Base-by-base conservation (phyloP, 495 filamentous ascomycete genomes). In the Penicillium steckii region DNA sequence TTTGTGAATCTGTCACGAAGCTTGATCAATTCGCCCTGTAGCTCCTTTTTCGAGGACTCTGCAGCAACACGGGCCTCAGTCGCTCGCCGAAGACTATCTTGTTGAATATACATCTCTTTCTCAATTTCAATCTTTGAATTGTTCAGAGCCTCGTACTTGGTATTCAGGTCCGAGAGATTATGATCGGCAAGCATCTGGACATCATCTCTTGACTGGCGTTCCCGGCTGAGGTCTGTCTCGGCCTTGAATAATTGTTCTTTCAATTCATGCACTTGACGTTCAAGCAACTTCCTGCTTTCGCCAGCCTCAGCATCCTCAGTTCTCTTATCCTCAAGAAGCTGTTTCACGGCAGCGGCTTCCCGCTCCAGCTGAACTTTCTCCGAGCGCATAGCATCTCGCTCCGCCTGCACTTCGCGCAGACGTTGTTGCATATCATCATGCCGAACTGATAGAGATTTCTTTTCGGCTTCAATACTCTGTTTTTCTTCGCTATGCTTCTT, bases 21-120 rank as follows among this genome's bases (percentile, higher is more conserved):
- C 57, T 81, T 85, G 48, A 88, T 85, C 42, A 97, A 80, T 65
- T 98, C 94, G 13, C 79, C 75, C 43, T 96, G 91, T 19, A 93
- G 83, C 17, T 95, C 90, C 60, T 96, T 93, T 2, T 91, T 90
- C 50, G 94, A 89, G 42, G 85, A 81, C 60, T 98, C 95, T 3
- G 87, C 89, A 17, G 80, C 76, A 8, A 85, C 72, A 9, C 90
- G 82, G 24, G 86, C 87, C 69, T 95, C 91, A 33, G 88, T 88
- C 8, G 92, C 87, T 17, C 94, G 88, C 18, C 94, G 88, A 40
- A 97, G 82, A 12, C 88, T 88, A 64, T 98, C 94, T 67, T 97
- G 92, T 59, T 97, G 94, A n/a, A 88, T 84, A 65, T 97, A 97
- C 70, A 98, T 90, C 68, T 97, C 95, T 68, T 96, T 97, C 66